Evolutionary conservation across 2,329 filamentous ascomycete species (phyloP).

Genomic region (Calonectria pseudoreteaudii): DNA sequence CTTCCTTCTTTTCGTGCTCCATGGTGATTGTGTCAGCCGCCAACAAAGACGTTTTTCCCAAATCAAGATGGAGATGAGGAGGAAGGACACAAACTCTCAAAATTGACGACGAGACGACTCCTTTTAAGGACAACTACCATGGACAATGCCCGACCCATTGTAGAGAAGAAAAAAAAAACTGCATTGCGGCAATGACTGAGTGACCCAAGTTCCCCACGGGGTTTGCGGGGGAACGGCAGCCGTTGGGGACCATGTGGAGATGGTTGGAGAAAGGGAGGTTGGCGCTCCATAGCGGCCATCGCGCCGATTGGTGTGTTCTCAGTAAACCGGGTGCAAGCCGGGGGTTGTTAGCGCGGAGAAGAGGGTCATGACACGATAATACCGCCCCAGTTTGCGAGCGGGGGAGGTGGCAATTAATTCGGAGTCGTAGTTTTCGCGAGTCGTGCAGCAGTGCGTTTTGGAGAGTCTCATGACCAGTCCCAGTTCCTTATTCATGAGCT

Average conservation of each 20-base stretch:
- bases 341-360: background rate
- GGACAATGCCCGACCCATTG: background rate
- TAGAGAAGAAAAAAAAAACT: background rate
- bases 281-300: slow-evolving; percentile 6
- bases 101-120: background rate
- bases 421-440: background rate
- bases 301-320: slow-evolving; percentile 4
- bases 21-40: background rate
- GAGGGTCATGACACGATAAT: background rate
- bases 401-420: background rate
- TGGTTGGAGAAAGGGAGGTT: background rate
- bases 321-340: background rate
- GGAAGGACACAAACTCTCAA: background rate
- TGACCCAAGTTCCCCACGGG: slow-evolving; percentile 5
- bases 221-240: slow-evolving; percentile 13
- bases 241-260: background rate
- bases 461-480: background rate
- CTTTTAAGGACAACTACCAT: background rate
- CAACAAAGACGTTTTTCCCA: background rate
- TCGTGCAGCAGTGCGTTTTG: background rate
- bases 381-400: background rate
- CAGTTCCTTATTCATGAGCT: background rate
- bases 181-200: background rate
- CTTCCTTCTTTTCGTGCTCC: slow-evolving; percentile 9
- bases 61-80: background rate